Base-by-base conservation (phyloP, 768 basidiomycete species). In the Asterophora parasitica region DNA sequence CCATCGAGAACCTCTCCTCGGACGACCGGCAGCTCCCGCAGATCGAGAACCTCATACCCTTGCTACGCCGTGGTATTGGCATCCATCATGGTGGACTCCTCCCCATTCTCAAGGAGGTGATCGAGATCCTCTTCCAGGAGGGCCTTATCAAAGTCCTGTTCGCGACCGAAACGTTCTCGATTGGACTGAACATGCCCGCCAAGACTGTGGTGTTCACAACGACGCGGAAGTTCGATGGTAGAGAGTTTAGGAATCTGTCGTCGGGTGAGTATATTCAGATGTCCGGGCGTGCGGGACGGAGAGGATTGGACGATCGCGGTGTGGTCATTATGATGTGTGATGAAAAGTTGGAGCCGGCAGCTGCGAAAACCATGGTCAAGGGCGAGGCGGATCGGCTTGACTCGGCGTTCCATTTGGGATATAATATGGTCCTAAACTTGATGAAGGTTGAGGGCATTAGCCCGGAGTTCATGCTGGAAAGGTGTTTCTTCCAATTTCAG, bases 241-340 rank as follows among this genome's bases (percentile, higher is more conserved):
- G 81, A 36, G 92, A 94, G 58, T 96, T 96, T 72, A 79, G 96
- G 20, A 91, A 91, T 61, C 73, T 99, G 30, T 92, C 92, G 0
- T 88, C 85, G 0, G 88, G 96, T 48, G 96, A 99, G 76, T 99
- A 99, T 65, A 96, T 98, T 58, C 96, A 99, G 61, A 99, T 99
- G 96, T 94, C 93, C 0, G 96, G 96, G 47, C 89, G 96, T 48
- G 96, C 96, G 2, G 96, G 96, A 53, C 85, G 96, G 58, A 83
- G 96, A 68, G 96, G 96, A 35, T 70, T 98, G 50, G 96, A 99
- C 64, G 95, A 98, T 52, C 83, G 96, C n/a, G 96, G 96, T 45
- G 92, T 98, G 42, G 96, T 99, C 43, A 97, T 99, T 58, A 89
- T 99, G 92, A 98, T 99, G 96, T 89, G 88, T 63, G 96, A 98